Evolutionary conservation across 345 rosid genomes (phyloP), one percentile per base, ranked within the genome.

Genomic region (Lenwebbia sp.): DNA sequence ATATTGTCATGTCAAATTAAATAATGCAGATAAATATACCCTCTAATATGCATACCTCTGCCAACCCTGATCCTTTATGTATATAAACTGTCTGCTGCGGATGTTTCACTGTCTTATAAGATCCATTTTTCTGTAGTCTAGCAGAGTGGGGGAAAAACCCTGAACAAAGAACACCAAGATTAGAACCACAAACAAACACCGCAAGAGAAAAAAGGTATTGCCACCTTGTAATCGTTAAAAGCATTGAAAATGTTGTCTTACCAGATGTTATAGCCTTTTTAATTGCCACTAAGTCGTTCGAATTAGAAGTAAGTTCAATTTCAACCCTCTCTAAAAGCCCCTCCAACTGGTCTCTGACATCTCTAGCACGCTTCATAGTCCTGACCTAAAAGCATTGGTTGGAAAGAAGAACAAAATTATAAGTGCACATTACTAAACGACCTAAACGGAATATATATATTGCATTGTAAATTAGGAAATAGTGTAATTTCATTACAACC

Each of bases 341-440:
- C 87, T 95, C 98, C 92, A 96, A 86, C 87, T 97, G 99, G 87
- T 97, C 99, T 74, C 99, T 91, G 49, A 97, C 90, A 86, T 97
- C 98, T 90, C 99, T 93, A 41, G 99, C 99, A 86, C 99, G 95
- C 88, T 97, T 97, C 98, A 97, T 97, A 88, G 99, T 97, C 92
- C 98, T 91, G 49, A 97, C 99, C 99, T 97, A 87, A 75, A 88
- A 15, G 51, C 25, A 56, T 37, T 52, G 41, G 54, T 41, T 49
- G 33, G 52, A 30, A 62, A 62, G 40, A 30, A 62, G 56, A 54
- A 19, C 40, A 30, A 62, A 62, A 62, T 40, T 40, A 62, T 30
- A 62, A 62, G 75, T 62, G 40, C 41, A 62, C 22, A 30, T 62
- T 62, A 30, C 40, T 62, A 30, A 62, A 62, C 8, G 41, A 21